Conservation (phyloP, 768 basidiomycete species). For the Fomitopsis pulvina region DNA sequence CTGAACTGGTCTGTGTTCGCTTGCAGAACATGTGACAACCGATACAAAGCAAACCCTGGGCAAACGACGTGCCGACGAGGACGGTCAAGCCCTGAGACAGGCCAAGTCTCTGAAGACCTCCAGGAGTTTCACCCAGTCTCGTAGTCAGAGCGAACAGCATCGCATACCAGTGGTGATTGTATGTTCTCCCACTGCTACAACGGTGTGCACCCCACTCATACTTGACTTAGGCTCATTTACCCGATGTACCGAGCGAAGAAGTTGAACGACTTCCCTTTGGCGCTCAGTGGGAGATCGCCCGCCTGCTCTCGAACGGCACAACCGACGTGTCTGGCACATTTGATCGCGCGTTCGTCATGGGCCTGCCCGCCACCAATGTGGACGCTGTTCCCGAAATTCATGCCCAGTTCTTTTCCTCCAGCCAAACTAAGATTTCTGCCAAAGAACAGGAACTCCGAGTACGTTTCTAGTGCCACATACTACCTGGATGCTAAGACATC, state of each 20-base stretch:
- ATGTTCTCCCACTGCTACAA: too few relatives aligned
- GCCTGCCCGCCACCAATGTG: slow-evolving; percentile 25
- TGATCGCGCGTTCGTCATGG: not conserved
- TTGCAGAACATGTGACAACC: too few relatives aligned
- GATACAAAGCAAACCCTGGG: too few relatives aligned
- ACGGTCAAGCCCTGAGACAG: too few relatives aligned
- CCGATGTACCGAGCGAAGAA: not conserved
- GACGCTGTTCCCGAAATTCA: slow-evolving; percentile 4
- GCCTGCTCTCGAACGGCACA: slow-evolving; percentile 27
- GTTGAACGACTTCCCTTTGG: slow-evolving; percentile 24
- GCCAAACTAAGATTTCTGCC: not conserved
- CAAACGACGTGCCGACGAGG: too few relatives aligned
- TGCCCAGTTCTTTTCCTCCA: not conserved
- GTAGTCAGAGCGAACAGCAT: too few relatives aligned
- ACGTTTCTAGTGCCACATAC: not conserved
- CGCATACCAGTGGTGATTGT: too few relatives aligned
- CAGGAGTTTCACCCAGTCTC: too few relatives aligned
- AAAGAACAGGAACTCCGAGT: not conserved
- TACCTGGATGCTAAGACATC: not conserved
- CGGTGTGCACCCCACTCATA: too few relatives aligned
- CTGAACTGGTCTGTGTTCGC: too few relatives aligned
- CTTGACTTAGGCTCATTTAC: not conserved
- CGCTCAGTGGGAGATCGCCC: slow-evolving; percentile 49
- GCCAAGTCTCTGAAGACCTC: too few relatives aligned
- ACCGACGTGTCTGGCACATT: not conserved